Evolutionary conservation across 495 filamentous ascomycete genomes (phyloP).

Genomic region (Penicillium desertorum): DNA sequence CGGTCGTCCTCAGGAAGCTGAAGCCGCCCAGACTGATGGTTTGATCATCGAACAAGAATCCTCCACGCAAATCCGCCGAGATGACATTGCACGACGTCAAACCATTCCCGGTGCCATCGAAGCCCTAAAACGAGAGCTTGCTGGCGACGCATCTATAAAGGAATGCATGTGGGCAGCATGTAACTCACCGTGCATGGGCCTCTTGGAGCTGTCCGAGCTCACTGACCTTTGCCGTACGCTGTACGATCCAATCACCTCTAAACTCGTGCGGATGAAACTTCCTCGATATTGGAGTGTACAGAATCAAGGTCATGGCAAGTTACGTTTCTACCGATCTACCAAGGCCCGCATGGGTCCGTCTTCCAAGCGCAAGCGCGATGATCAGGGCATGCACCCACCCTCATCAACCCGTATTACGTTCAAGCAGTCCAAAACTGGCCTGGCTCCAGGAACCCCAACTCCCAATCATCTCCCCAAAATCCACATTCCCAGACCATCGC

Average conservation of each 20-base stretch:
- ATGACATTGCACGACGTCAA: constrained; percentile 67
- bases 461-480: constrained; percentile 34
- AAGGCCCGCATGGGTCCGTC: constrained; percentile 33
- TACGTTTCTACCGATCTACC: constrained; percentile 42
- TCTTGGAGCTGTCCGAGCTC: constrained; percentile 74
- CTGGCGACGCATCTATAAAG: constrained; percentile 59
- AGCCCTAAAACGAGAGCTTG: constrained; percentile 71
- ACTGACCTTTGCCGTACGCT: constrained; percentile 74
- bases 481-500: constrained; percentile 38
- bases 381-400: constrained; percentile 38
- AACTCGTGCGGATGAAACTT: constrained; percentile 62
- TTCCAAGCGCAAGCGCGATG: constrained; percentile 48
- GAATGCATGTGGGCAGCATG: constrained; percentile 76
- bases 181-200: constrained; percentile 61
- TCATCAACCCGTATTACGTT: constrained; percentile 46
- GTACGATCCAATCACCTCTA: constrained; percentile 63
- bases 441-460: constrained; percentile 26
- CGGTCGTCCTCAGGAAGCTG: constrained; percentile 51
- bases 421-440: constrained; percentile 41
- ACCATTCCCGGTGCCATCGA: constrained; percentile 73
- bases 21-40: constrained; percentile 48
- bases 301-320: constrained; percentile 54
- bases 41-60: constrained; percentile 80
- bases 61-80: constrained; percentile 64
- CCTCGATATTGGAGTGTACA: constrained; percentile 70